Conservation (phyloP, 805 yeast genomes). For the Candida silvatica region DNA sequence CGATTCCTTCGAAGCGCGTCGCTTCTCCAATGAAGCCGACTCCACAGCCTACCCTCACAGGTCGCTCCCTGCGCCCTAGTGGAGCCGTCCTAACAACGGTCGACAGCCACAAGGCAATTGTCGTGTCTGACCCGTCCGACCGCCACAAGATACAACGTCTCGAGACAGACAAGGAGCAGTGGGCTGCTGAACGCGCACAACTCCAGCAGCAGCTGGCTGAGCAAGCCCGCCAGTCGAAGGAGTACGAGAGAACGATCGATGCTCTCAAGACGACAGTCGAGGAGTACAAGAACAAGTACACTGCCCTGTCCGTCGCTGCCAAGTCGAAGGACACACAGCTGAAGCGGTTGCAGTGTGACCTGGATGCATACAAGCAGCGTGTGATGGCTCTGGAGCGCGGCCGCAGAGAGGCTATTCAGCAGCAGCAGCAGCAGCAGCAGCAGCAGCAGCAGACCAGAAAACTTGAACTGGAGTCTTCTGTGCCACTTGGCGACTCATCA, state of each 20-base stretch:
- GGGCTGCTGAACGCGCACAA: slow-evolving; percentile 29
- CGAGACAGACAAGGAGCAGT: slow-evolving; percentile 42
- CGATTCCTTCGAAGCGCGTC: slow-evolving; percentile 55
- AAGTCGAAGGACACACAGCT: slow-evolving; percentile 69
- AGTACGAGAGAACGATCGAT: slow-evolving; percentile 26
- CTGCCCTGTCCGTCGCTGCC: slow-evolving; percentile 38
- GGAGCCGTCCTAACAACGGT: too few species aligned
- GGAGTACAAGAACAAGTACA: slow-evolving; percentile 39
- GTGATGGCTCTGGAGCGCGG: slow-evolving; percentile 24
- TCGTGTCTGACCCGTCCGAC: too few species aligned
- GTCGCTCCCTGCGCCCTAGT: too few species aligned
- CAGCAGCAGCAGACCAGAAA: slow-evolving; percentile 2
- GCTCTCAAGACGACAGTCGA: slow-evolving; percentile 29
- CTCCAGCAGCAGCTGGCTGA: slow-evolving; percentile 22
- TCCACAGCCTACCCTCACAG: neutral
- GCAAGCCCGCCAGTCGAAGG: slow-evolving; percentile 17
- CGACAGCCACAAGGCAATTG: too few species aligned
- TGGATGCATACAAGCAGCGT: slow-evolving; percentile 47
- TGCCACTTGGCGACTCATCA: too few species aligned
- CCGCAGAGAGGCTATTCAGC: slow-evolving; percentile 3
- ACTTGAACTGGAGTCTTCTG: neutral
- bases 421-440: slow-evolving; percentile 7
- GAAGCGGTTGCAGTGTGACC: slow-evolving; percentile 49
- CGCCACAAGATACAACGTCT: slow-evolving; percentile 40
- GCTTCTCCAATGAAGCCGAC: slow-evolving; percentile 56